These are phyloP conservation scores for Colletotrichum cuscutae DNA, from an alignment of 2,329 filamentous ascomycete species.

Conservation along the genomic window DNA sequence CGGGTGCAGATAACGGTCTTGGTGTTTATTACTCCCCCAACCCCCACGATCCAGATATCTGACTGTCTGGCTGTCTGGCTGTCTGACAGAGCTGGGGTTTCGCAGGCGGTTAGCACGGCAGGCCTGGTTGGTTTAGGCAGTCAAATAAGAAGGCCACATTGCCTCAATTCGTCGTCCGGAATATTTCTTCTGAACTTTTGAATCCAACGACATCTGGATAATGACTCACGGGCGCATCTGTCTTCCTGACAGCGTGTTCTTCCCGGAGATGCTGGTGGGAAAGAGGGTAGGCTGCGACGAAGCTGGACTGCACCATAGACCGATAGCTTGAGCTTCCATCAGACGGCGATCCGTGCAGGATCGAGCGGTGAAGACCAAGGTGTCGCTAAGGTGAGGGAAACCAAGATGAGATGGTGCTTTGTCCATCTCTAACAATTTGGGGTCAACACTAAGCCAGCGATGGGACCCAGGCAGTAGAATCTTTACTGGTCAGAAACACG, in stretches of 20 bases:
- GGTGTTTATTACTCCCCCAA: background rate
- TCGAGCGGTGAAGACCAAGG: conserved; percentile 17
- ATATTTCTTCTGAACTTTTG: background rate
- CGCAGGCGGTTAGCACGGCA: conserved; percentile 16
- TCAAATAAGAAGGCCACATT: background rate
- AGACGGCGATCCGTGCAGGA: conserved; percentile 1
- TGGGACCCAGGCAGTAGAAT: background rate
- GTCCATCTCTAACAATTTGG: background rate
- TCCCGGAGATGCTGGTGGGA: background rate
- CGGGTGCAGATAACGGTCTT: conserved; percentile 14
- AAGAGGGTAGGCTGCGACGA: background rate
- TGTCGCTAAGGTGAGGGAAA: background rate
- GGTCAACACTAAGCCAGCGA: conserved; percentile 1
- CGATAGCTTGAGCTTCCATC: background rate
- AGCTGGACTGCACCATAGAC: background rate
- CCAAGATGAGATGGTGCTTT: background rate
- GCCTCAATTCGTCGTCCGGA: background rate
- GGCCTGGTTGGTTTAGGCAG: conserved; percentile 1
- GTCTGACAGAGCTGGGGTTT: background rate
- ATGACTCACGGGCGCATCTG: background rate
- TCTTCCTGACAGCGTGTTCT: background rate
- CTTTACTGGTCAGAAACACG: background rate
- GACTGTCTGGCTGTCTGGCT: background rate
- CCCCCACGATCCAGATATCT: conserved; percentile 8
- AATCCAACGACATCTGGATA: background rate